Conservation (phyloP, 371 early-diverging fungal genomes). For the Smittium mucronatum region DNA sequence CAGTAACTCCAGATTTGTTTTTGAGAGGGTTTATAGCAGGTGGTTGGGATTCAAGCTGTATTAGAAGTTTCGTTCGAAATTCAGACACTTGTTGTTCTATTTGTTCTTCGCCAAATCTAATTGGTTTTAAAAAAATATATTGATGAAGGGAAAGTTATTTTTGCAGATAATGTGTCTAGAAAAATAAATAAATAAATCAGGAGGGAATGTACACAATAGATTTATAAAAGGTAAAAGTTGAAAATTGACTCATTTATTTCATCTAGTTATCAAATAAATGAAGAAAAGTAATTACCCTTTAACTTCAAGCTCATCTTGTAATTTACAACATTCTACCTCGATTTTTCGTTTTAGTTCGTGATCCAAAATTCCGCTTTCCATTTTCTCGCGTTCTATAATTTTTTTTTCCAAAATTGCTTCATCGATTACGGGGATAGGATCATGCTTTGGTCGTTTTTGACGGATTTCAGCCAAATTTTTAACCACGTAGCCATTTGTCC, state of each 20-base stretch:
- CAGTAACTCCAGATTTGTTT: conserved; percentile 25
- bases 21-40: conserved; percentile 32
- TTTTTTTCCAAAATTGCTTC: conserved; percentile 9
- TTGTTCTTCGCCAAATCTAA: conserved; percentile 39
- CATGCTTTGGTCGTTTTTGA: conserved; percentile 18
- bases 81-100: conserved; percentile 44
- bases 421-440: conserved; percentile 2
- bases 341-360: conserved; percentile 81
- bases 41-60: too few relatives aligned
- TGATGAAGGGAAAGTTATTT: too few relatives aligned
- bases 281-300: conserved; percentile 12
- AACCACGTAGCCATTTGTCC: conserved; percentile 87
- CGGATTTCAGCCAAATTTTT: conserved; percentile 67
- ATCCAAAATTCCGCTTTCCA: conserved; percentile 51
- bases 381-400: conserved; percentile 19
- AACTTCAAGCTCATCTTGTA: conserved; percentile 65
- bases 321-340: conserved; percentile 69
- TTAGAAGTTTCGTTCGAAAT: conserved; percentile 38
- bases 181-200: neutral
- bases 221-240: too few relatives aligned
- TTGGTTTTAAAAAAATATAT: too few relatives aligned
- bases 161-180: too few relatives aligned
- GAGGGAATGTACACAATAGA: too few relatives aligned
- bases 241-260: too few relatives aligned
- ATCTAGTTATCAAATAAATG: neutral